Conservation (phyloP, 805 yeast species). For the Suhomyces vadensis region DNA sequence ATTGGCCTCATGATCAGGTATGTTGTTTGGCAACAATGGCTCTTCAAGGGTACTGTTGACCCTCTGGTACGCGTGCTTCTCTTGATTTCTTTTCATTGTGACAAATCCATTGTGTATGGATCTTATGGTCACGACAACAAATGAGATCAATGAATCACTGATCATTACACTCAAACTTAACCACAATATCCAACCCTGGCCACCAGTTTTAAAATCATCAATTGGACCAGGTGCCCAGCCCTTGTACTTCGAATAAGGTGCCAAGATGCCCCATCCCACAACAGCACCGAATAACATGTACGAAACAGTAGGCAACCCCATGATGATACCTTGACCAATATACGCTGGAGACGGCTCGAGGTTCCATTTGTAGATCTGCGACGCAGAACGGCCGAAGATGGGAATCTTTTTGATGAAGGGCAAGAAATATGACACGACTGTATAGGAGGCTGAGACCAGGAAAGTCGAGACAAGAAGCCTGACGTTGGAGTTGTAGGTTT, state of each 20-base stretch:
- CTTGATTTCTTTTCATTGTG: conserved; percentile 1
- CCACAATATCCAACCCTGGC: conserved; percentile 98
- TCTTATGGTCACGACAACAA: conserved; percentile 57
- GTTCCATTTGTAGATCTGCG: conserved; percentile 73
- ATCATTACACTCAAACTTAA: conserved; percentile 90
- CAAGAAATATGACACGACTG: conserved; percentile 67
- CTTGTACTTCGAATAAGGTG: conserved; percentile 66
- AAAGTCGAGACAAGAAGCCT: conserved; percentile 63
- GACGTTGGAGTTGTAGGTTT: conserved; percentile 55
- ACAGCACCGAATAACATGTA: conserved; percentile 90
- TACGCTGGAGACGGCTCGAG: conserved; percentile 97
- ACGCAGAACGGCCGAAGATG: conserved; percentile 66
- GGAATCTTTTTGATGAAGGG: conserved; percentile 74
- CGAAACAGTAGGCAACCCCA: conserved; percentile 91
- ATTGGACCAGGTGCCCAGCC: conserved; percentile 91
- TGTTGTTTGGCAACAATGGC: background rate
- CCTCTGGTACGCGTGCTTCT: background rate
- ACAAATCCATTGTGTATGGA: conserved; percentile 29
- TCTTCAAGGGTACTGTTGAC: background rate
- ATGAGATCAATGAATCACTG: conserved; percentile 82
- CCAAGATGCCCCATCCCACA: conserved; percentile 90
- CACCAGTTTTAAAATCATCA: conserved; percentile 91
- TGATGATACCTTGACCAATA: conserved; percentile 94
- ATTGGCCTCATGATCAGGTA: background rate
- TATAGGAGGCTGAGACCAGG: conserved; percentile 66